phyloP scores from a whole-genome alignment of 148 eudicot species.

The Chenopodium quinoa region DNA sequence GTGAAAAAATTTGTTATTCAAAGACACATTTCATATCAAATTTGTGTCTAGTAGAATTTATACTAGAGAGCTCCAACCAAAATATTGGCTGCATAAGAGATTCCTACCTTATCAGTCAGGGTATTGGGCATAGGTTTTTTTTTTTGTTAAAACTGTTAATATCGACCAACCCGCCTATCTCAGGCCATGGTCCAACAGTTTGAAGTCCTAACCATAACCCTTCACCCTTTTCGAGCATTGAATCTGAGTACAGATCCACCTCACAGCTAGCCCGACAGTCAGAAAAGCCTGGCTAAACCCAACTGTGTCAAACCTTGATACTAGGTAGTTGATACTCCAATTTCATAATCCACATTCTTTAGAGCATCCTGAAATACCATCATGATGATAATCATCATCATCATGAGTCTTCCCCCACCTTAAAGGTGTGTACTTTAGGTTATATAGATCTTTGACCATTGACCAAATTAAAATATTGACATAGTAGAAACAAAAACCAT shows the following conservation, averaged over 20 bases:
- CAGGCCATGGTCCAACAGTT: background rate
- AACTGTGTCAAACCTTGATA: background rate
- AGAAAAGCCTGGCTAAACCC: background rate
- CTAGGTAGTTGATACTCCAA: background rate
- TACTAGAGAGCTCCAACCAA: background rate
- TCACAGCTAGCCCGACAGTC: background rate
- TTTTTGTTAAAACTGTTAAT: background rate
- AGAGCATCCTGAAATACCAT: constrained; percentile 7
- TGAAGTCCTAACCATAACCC: background rate
- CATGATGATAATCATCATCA: constrained; percentile 27
- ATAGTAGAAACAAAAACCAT: constrained; percentile 20
- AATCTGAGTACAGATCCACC: background rate
- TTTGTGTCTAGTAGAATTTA: background rate
- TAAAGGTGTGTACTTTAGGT: background rate
- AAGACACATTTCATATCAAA: background rate
- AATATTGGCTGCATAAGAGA: background rate
- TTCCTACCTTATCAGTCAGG: background rate
- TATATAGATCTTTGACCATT: constrained; percentile 50
- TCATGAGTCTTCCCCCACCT: constrained; percentile 1
- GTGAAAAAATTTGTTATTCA: background rate
- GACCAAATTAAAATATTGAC: constrained; percentile 33
- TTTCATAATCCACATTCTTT: background rate
- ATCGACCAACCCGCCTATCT: background rate
- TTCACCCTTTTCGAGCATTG: background rate
- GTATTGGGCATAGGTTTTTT: background rate